Percentiles rank a stretch among this genome's conserved stretches.
Conservation (phyloP, 345 rosid genomes). For the Hirschfeldia incana region DNA sequence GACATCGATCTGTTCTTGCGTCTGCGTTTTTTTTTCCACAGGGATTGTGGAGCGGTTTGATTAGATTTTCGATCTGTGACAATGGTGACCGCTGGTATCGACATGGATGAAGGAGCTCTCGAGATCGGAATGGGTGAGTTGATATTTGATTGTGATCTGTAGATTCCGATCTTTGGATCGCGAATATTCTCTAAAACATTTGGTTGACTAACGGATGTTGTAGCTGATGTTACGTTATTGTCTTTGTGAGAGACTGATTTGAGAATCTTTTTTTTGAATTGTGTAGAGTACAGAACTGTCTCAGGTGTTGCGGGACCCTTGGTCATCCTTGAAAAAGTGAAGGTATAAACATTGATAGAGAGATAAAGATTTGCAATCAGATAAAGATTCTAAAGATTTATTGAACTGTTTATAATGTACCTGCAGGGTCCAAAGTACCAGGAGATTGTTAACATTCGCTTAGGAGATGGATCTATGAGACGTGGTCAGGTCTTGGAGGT, state of each 20-base stretch:
- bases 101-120: conserved; percentile 70
- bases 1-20: conserved; percentile 14
- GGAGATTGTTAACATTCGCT: conserved; percentile 94
- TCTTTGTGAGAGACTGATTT: conserved; percentile 23
- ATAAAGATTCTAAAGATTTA: background rate
- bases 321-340: conserved; percentile 96
- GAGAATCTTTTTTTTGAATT: conserved; percentile 20
- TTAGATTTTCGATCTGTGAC: conserved; percentile 35
- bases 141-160: background rate
- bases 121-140: conserved; percentile 92
- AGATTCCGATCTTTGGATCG: conserved; percentile 10
- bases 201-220: conserved; percentile 16
- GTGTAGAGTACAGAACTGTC: conserved; percentile 93
- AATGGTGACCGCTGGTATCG: conserved; percentile 50
- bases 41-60: conserved; percentile 22
- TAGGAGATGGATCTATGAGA: conserved; percentile 88
- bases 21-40: background rate
- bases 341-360: conserved; percentile 45
- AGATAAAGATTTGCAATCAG: background rate
- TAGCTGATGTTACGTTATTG: background rate
- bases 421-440: conserved; percentile 93
- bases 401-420: conserved; percentile 4
- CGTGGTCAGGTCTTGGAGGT: conserved; percentile 99
- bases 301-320: conserved; percentile 98
- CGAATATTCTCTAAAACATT: background rate